Evolutionary conservation across 768 basidiomycete species (phyloP), one percentile per base, ranked within the genome.

Genomic region (Tulasnella sp.): DNA sequence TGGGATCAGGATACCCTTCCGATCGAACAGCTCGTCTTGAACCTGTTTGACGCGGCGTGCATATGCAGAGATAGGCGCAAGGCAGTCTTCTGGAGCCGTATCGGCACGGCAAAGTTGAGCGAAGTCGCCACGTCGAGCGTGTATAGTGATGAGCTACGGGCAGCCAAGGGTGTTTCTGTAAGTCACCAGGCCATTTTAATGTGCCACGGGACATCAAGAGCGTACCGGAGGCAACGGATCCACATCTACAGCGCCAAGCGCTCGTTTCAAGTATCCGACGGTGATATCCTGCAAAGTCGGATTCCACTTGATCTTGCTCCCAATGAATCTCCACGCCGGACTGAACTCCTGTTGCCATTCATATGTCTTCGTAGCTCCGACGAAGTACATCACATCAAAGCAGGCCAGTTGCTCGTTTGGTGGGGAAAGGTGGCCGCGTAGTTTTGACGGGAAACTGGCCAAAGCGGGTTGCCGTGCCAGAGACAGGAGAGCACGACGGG

Each of bases 391-490:
- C 21, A 61, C 62, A 53, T 66, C 65, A 49, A 63, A 63, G 50
- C 62, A 63, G 25, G 60, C 27, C 27, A 66, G 43, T 21, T 66
- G 64, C n/a, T 65, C 64, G 41, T 66, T 65, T 19, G 65, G 65
- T 11, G 38, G n/a, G n/a, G n/a, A n/a, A n/a, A n/a, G n/a, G n/a
- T n/a, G n/a, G n/a, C n/a, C n/a, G n/a, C n/a, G n/a, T n/a, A n/a
- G n/a, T n/a, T n/a, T n/a, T n/a, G n/a, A n/a, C n/a, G n/a, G n/a
- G n/a, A n/a, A n/a, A n/a, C n/a, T n/a, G n/a, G n/a, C n/a, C n/a
- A n/a, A n/a, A n/a, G n/a, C n/a, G n/a, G n/a, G n/a, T n/a, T n/a
- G n/a, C n/a, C n/a, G n/a, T n/a, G n/a, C n/a, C n/a, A n/a, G n/a
- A n/a, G n/a, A n/a, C n/a, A n/a, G n/a, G n/a, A n/a, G n/a, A n/a